These are phyloP conservation scores for Globisporangium spiculum DNA, from an alignment of 352 stramenopile genomes.

Conservation along the genomic window DNA sequence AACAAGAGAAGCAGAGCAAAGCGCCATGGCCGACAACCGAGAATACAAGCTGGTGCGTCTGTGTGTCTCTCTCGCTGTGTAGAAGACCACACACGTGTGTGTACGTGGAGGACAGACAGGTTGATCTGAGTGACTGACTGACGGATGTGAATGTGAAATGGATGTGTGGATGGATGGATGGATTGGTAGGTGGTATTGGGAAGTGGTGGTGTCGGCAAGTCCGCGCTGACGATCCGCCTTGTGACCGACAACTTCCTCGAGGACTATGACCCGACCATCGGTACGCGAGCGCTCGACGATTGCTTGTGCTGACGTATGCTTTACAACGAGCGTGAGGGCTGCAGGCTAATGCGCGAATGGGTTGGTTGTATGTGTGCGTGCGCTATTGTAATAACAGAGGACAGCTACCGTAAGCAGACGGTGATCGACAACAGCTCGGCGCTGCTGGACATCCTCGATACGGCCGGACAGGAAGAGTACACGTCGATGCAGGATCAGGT, in stretches of 20 bases:
- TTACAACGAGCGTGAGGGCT: not conserved
- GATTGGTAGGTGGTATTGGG: constrained; percentile 75
- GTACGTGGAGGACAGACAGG: not conserved
- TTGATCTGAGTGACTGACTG: not conserved
- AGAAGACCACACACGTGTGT: not conserved
- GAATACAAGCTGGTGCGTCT: constrained; percentile 79
- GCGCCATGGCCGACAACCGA: constrained; percentile 63
- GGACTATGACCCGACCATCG: constrained; percentile 92
- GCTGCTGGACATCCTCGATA: constrained; percentile 90
- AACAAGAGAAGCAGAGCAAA: not conserved
- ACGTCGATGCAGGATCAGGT: constrained; percentile 91
- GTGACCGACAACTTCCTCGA: constrained; percentile 92
- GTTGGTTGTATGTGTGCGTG: not conserved
- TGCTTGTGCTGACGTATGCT: not conserved
- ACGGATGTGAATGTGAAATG: not conserved
- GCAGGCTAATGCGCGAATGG: not conserved
- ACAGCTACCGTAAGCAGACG: constrained; percentile 91
- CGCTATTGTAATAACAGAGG: constrained; percentile 36
- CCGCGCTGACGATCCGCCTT: constrained; percentile 90
- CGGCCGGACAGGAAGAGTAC: constrained; percentile 91
- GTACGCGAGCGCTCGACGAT: constrained; percentile 24
- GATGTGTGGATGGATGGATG: not conserved
- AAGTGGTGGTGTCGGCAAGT: constrained; percentile 90
- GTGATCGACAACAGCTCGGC: constrained; percentile 81
- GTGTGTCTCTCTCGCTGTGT: no score